Conservation (phyloP, 768 basidiomycete species). For the Chalciporus piperatus region DNA sequence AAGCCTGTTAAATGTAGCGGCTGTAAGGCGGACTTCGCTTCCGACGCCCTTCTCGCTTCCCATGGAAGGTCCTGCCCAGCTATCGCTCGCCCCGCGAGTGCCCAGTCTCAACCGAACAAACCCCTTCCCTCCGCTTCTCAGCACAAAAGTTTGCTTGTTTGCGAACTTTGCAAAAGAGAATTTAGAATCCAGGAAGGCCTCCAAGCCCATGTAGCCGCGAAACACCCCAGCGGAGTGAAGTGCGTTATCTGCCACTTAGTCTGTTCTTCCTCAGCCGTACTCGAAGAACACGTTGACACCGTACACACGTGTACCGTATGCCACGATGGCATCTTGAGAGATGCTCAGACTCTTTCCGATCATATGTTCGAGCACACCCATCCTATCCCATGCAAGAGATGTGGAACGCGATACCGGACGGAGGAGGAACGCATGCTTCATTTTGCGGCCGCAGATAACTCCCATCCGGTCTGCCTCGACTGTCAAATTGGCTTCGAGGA, state of each 20-base stretch:
- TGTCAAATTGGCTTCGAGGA: constrained; percentile 38
- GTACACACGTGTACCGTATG: constrained; percentile 28
- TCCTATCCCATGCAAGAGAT: constrained; percentile 26
- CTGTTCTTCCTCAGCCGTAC: constrained; percentile 20
- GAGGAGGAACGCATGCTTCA: constrained; percentile 39
- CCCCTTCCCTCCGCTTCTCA: background rate
- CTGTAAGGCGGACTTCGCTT: constrained; percentile 9
- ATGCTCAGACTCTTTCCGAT: constrained; percentile 24
- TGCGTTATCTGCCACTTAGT: constrained; percentile 26
- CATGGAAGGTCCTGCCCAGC: constrained; percentile 15
- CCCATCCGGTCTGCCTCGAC: constrained; percentile 36
- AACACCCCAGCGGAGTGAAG: constrained; percentile 19
- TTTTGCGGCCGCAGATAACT: constrained; percentile 34
- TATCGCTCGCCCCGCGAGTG: constrained; percentile 13
- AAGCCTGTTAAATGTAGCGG: background rate
- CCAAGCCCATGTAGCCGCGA: constrained; percentile 22
- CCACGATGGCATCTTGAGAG: constrained; percentile 29
- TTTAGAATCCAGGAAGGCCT: constrained; percentile 23
- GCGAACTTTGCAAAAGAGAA: constrained; percentile 22
- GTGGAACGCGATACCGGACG: constrained; percentile 30
- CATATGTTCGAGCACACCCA: constrained; percentile 28
- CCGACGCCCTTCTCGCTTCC: constrained; percentile 1
- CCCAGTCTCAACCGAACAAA: constrained; percentile 16
- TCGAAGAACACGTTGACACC: constrained; percentile 27
- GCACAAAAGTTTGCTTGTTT: constrained; percentile 9